phyloP scores from a whole-genome alignment of 352 stramenopile species.

The Phytophthora hibernalis region DNA sequence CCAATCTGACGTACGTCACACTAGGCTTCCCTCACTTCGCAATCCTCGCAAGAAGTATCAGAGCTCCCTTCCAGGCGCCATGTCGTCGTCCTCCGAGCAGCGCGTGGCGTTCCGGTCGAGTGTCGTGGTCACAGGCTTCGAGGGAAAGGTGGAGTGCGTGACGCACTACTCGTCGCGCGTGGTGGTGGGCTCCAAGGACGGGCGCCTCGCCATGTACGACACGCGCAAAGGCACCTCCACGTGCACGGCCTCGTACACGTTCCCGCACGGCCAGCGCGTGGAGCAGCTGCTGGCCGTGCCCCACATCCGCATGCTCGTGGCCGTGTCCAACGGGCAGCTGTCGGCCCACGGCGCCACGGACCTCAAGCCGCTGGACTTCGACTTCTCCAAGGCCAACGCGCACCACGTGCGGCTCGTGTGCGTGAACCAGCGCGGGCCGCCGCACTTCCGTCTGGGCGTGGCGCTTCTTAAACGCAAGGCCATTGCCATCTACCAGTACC shows the following conservation, averaged over 20 bases:
- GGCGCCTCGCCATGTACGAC: conserved; percentile 88
- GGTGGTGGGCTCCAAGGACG: conserved; percentile 81
- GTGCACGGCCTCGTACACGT: conserved; percentile 67
- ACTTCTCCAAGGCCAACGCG: conserved; percentile 81
- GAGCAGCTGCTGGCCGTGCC: conserved; percentile 86
- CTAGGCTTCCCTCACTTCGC: not conserved
- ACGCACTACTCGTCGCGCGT: conserved; percentile 90
- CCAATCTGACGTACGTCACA: not conserved
- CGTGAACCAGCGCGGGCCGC: conserved; percentile 86
- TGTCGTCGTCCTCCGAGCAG: conserved; percentile 39
- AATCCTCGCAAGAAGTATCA: conserved; percentile 1
- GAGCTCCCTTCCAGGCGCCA: conserved; percentile 6
- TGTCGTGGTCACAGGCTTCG: conserved; percentile 74
- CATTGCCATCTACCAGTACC: conserved; percentile 86
- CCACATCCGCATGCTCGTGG: conserved; percentile 89
- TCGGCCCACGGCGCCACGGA: conserved; percentile 82
- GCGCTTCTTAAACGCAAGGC: conserved; percentile 70
- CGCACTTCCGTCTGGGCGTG: conserved; percentile 84
- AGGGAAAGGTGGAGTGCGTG: conserved; percentile 86
- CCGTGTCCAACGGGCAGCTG: conserved; percentile 78
- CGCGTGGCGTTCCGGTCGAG: conserved; percentile 83
- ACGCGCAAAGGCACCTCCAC: conserved; percentile 82
- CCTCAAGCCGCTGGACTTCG: conserved; percentile 76
- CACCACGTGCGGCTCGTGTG: conserved; percentile 77
- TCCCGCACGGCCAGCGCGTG: conserved; percentile 74